Evolutionary conservation across 495 filamentous ascomycete species (phyloP), one percentile per base, ranked within the genome.

Genomic region (Penicilliopsis zonata): DNA sequence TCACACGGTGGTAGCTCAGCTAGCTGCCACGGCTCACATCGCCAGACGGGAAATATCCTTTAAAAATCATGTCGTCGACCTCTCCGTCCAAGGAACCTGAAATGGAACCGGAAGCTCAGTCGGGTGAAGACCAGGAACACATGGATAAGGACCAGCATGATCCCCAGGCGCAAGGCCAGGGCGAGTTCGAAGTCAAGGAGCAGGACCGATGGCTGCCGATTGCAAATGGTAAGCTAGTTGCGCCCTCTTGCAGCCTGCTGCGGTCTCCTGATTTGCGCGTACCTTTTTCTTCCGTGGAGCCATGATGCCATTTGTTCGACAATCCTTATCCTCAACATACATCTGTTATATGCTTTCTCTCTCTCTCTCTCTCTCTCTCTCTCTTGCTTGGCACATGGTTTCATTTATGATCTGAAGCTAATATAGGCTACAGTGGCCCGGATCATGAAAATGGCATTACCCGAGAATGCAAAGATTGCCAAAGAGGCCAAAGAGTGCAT

Each of bases 401-500:
- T n/a, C n/a, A n/a, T n/a, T n/a, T n/a, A n/a, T n/a, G n/a, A n/a
- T n/a, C n/a, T n/a, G n/a, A 31, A 31, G 13, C 17, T 27, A 13
- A 34, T 18, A 36, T 42, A 80, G 78, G 73, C 72, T 52, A 75
- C 77, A 98, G 90, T 98, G 49, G 90, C 90, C 44, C 86, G 90
- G 29, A 96, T 98, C 54, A 98, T 98, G 90, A 98, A 98, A 56
- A 77, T 80, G 34, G 90, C 90, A 2, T 66, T 98, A 15, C 90
- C 90, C 10, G 92, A 98, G 42, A 98, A 98, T 55, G 90, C 90
- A 35, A 98, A 98, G 68, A 98, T 98, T 41, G 90, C 90, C 25
- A 98, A 98, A 50, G 90, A 98, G 57, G 90, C 90, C 19, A 98
- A 98, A 56, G 90, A 98, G 54, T 98, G 90, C 62, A 96, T 98